A percentile compares a stretch with the other conserved stretches of the same genome.
Conservation (phyloP, 495 filamentous ascomycete genomes). For the Xylaria longipes region DNA sequence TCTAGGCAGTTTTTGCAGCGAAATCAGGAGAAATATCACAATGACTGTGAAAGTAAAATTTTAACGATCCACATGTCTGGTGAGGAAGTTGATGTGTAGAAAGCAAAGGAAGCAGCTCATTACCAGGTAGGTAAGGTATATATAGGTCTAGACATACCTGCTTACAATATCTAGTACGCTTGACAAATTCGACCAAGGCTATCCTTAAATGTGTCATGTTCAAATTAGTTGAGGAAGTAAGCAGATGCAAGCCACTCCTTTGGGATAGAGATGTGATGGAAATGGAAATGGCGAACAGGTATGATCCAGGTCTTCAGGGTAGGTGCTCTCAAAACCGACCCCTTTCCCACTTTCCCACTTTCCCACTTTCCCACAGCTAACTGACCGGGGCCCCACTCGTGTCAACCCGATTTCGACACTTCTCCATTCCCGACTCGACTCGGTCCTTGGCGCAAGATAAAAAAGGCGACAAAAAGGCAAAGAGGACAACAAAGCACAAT, state of each 20-base stretch:
- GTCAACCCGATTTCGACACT: slow-evolving; percentile 1
- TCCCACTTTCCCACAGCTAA: no score
- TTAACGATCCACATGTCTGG: no score
- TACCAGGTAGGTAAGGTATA: no score
- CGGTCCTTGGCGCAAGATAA: not conserved
- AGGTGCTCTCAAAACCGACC: not conserved
- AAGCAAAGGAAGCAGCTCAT: no score
- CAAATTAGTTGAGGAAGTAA: not conserved
- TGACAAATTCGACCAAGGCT: not conserved
- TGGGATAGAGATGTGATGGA: not conserved
- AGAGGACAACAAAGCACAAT: slow-evolving; percentile 13
- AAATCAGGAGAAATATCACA: no score
- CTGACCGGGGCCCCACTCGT: not conserved
- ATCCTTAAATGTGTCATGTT: not conserved
- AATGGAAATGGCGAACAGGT: not conserved
- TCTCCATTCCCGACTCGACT: slow-evolving; percentile 9
- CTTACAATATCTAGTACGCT: no score
- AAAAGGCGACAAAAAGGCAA: not conserved
- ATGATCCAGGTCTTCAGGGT: not conserved
- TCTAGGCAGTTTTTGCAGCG: not conserved
- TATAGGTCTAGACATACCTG: no score
- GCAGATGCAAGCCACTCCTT: not conserved
- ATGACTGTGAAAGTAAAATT: not conserved
- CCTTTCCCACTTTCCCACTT: no score
- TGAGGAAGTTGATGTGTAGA: no score